These are phyloP conservation scores for Emericellopsis cladophorae DNA, from an alignment of 2,329 filamentous ascomycete genomes.

Conservation along the genomic window DNA sequence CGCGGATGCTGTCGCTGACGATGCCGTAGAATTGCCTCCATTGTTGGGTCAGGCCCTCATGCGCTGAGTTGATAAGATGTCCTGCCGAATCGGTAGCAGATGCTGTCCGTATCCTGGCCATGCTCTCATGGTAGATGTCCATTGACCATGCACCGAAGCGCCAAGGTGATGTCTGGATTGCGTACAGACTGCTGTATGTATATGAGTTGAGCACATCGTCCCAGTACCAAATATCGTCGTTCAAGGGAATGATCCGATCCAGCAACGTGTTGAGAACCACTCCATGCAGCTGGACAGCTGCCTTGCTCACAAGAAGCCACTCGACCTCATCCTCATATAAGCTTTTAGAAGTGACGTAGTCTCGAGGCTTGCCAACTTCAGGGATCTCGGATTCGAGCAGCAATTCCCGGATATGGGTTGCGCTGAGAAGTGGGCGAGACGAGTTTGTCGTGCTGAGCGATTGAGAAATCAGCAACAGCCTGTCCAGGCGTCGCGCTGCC, in stretches of 20 bases:
- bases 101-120: conserved; percentile 25
- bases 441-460: conserved; percentile 58
- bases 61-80: conserved; percentile 17
- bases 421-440: conserved; percentile 47
- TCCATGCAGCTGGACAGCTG: conserved; percentile 82
- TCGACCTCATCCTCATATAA: conserved; percentile 65
- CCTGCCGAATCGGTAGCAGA: conserved; percentile 15
- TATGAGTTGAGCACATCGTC: conserved; percentile 74
- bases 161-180: conserved; percentile 71
- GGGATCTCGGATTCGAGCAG: conserved; percentile 51
- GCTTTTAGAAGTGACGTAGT: conserved; percentile 7
- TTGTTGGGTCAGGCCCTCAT: conserved; percentile 29
- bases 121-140: conserved; percentile 56
- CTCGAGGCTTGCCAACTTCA: conserved; percentile 9
- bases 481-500: conserved; percentile 40
- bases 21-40: conserved; percentile 69
- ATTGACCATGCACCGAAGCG: conserved; percentile 60
- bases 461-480: conserved; percentile 57
- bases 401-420: conserved; percentile 45
- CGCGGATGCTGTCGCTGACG: conserved; percentile 61
- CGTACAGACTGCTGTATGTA: conserved; percentile 68
- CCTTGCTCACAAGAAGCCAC: conserved; percentile 86
- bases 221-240: conserved; percentile 92
- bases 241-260: conserved; percentile 71
- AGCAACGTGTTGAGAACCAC: conserved; percentile 64